Evolutionary conservation across 2,329 filamentous ascomycete species (phyloP), one percentile per base, ranked within the genome.

Genomic region (Fusarium udum): DNA sequence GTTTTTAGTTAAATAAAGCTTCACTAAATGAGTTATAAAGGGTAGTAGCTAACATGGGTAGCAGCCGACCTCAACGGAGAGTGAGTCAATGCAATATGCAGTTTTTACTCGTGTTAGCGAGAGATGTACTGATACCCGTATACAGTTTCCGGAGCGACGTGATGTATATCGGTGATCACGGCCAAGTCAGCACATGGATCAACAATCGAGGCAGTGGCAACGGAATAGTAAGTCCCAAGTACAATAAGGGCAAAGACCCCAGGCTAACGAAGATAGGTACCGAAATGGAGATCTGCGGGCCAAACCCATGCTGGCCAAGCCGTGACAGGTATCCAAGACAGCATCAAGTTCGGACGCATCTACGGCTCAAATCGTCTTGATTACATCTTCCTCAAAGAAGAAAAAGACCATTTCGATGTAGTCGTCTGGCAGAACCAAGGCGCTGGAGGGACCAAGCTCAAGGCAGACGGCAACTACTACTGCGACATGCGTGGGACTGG

Each of bases 231-330:
- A 43, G 58, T 53, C n/a, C 18, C 5, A 24, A 18, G 10, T 0
- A 24, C 1, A 43, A 5, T 4, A 3, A 24, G 8, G 2, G 1
- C 6, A 11, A n/a, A 0, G 4, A 12, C 40, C 4, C n/a, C 40
- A 7, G 6, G 6, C n/a, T 43, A 12, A 43, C n/a, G 1, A 24
- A 16, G 11, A 18, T 15, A 61, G 58, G 46, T 61, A 7, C 59
- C 59, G 2, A 20, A 55, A 4, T 61, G 59, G 59, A 61, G 59
- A 43, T 43, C 46, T 0, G 59, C 39, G 15, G 59, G 48, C 4
- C n/a, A 24, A 9, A 55, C 59, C 15, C 59, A 55, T 2, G 31
- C 39, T 3, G 48, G 59, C 2, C 59, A 61, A 45, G 42, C 31
- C 8, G 22, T 20, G 1, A 18, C 31, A 13, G 59, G 48, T 2